Conservation (phyloP, 257 asterid species). For the Petrea volubilis region DNA sequence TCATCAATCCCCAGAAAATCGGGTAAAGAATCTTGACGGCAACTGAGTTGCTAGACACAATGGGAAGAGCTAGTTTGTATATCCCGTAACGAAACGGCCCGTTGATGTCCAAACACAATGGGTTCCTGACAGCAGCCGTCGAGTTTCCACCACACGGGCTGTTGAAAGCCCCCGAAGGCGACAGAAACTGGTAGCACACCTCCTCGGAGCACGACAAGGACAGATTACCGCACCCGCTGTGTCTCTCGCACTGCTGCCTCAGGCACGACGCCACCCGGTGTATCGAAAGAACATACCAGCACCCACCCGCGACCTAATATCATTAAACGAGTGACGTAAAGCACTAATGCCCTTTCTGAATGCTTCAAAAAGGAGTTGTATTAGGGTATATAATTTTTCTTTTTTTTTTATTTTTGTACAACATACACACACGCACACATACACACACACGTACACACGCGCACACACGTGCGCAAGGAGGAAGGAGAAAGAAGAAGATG, state of each 20-base stretch:
- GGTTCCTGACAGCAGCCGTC: conserved; percentile 39
- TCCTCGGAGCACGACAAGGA: conserved; percentile 75
- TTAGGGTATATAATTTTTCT: too few species aligned
- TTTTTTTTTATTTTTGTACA: too few species aligned
- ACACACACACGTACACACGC: too few species aligned
- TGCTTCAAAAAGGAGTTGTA: too few species aligned
- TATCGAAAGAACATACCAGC: conserved; percentile 95
- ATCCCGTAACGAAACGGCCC: conserved; percentile 91
- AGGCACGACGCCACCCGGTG: conserved; percentile 88
- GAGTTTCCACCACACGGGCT: conserved; percentile 69
- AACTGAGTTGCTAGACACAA: conserved; percentile 77
- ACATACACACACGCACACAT: too few species aligned
- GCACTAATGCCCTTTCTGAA: too few species aligned
- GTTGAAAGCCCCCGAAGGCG: conserved; percentile 46
- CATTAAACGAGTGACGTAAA: too few species aligned
- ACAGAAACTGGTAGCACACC: conserved; percentile 68
- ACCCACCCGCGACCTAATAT: conserved; percentile 96
- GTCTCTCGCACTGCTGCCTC: conserved; percentile 58
- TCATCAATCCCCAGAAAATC: conserved; percentile 96
- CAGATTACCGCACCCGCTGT: conserved; percentile 42
- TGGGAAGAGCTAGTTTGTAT: conserved; percentile 90
- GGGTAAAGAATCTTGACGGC: conserved; percentile 92
- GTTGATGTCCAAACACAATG: conserved; percentile 78
- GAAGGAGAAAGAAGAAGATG: too few species aligned
- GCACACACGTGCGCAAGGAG: too few species aligned